Base-by-base conservation (phyloP, 1,284 basidiomycete genomes). In the Laetiporus sulphureus region DNA sequence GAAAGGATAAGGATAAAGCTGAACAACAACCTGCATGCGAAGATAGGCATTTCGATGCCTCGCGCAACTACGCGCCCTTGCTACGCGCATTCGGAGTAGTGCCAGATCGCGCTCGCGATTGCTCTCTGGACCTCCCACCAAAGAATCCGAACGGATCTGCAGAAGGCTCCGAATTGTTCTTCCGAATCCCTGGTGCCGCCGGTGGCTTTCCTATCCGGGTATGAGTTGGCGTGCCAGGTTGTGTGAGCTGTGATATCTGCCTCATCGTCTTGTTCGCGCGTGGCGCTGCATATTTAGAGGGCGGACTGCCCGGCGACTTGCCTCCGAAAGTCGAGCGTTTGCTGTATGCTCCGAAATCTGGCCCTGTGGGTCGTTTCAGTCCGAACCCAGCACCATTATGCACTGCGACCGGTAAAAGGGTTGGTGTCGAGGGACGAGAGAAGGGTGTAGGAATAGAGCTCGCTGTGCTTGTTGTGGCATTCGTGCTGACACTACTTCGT, bases 391-490 rank as follows among this genome's bases (percentile, higher is more conserved):
- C 51, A 8, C 65, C 65, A 31, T 72, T 65, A 13, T 68, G 62
- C 3, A 75, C 67, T 1, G 83, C 79, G 19, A 85, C 48, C 8
- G 85, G 83, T 18, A 88, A 65, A 53, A 82, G 81, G 16, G 83
- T 85, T 2, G 84, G 85, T 13, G 85, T 85, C 8, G 79, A 59
- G 6, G 84, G 85, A 5, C 85, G 77, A 36, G 83, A 83, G 3
- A 71, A 66, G n/a, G 82, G 76, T 6, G 81, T 80, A 3, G 77
- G 70, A 41, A 83, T 73, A 12, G 80, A 78, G 51, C 75, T 61
- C 5, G 51, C 40, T 2, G 60, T 60, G 45, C 56, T 60, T 0
- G 59, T 58, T 15, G 76, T 77, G 18, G 73, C 64, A 15, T 72
- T 72, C 4, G 77, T 72, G 49, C 78, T 79, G 40, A 65, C 61